Evolutionary conservation across 768 basidiomycete genomes (phyloP), one percentile per base, ranked within the genome.

Genomic region (Podaxis carcinomalis): DNA sequence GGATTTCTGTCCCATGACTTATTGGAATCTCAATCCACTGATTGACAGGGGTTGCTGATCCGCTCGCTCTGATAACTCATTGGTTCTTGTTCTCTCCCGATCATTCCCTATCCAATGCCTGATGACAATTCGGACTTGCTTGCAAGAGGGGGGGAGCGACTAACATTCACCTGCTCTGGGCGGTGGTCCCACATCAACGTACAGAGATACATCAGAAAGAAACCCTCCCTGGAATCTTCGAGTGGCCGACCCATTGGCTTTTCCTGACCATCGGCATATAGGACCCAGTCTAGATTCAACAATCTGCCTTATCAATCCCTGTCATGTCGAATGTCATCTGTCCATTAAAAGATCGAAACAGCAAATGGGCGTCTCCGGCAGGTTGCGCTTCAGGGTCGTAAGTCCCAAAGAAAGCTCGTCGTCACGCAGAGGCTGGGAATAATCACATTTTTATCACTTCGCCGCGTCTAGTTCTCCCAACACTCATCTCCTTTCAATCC

Each of bases 41-140:
- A 47, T 57, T 57, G 56, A 47, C 56, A 57, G 56, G 52, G 56
- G 47, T 57, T n/a, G 23, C 56, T 57, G 56, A 57, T 57, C 56
- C 56, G 56, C 47, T 14, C 11, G 10, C 19, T 13, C 2, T 39
- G 9, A 36, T 10, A 36, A 52, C 51, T 28, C 28, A 32, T 21
- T 53, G 19, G 36, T 39, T 19, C 28, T 49, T 47, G 11, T 49
- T 27, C 14, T 37, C 46, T 49, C 44, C 56, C 56, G 56, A 57
- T 57, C 56, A 57, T 36, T 49, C 44, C 32, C 46, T 36, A 10
- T 19, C 21, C 37, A 35, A 37, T 21, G 35, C 19, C 40, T 49
- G 56, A 57, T 46, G 37, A 54, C 35, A 54, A 54, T 23, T 37
- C 52, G n/a, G n/a, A 53, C 3, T n/a, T 9, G 5, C 7, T 19